A percentile compares a stretch with the other conserved stretches of the same genome.
phyloP scores from a whole-genome alignment of 192 early-diverging fungal genomes.

The Pilaira anomala region DNA sequence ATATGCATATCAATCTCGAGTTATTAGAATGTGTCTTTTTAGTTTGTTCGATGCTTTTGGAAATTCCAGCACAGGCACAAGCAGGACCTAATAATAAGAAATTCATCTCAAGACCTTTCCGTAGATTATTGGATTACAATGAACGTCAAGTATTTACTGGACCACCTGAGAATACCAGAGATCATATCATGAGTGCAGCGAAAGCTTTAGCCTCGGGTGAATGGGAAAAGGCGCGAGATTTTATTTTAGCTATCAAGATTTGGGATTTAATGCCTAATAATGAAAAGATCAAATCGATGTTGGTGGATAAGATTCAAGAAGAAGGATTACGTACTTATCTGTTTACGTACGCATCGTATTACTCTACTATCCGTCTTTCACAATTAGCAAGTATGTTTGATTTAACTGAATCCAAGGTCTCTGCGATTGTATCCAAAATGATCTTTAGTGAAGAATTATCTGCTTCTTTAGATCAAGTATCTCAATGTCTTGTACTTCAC shows the following conservation, averaged over 20 bases:
- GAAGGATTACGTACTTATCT: conserved; percentile 95
- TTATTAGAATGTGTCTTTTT: conserved; percentile 95
- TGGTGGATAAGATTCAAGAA: conserved; percentile 87
- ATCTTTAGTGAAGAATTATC: conserved; percentile 88
- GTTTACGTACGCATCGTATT: conserved; percentile 86
- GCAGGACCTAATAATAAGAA: conserved; percentile 59
- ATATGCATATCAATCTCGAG: conserved; percentile 99
- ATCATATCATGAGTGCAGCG: conserved; percentile 97
- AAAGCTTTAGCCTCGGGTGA: conserved; percentile 90
- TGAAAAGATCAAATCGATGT: conserved; percentile 84
- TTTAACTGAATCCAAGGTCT: conserved; percentile 59
- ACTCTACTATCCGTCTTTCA: conserved; percentile 80
- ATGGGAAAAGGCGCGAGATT: conserved; percentile 83
- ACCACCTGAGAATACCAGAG: conserved; percentile 97
- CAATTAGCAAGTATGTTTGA: conserved; percentile 87
- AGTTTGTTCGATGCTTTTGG: conserved; percentile 91
- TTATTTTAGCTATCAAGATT: conserved; percentile 87
- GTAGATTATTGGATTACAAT: conserved; percentile 89
- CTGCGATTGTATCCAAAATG: conserved; percentile 86
- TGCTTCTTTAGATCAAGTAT: conserved; percentile 84
- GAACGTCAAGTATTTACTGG: conserved; percentile 94
- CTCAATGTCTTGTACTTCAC: conserved; percentile 74
- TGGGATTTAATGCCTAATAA: conserved; percentile 88
- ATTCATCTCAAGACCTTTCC: conserved; percentile 87
- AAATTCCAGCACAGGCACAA: conserved; percentile 93